A percentile compares a stretch with the other conserved stretches of the same genome.
Conservation (phyloP, 257 asterid genomes). For the Nicotiana knightiana region DNA sequence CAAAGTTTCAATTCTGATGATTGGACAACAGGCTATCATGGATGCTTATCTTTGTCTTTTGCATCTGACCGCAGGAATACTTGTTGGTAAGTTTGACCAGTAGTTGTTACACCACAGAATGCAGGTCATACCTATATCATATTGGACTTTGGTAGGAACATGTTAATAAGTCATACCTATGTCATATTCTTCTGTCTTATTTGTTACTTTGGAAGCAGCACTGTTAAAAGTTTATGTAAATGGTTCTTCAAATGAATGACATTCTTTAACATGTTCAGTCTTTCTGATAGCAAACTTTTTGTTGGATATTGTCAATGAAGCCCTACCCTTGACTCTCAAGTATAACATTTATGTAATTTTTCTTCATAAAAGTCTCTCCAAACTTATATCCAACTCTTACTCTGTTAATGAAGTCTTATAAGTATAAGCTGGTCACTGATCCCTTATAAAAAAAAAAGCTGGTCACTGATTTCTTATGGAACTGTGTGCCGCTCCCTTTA, state of each 20-base stretch:
- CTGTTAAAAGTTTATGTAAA: neutral
- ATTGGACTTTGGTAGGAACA: neutral
- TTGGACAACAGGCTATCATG: constrained; percentile 98
- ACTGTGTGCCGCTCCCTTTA: neutral
- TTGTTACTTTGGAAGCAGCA: neutral
- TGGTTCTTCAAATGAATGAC: neutral
- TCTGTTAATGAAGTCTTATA: neutral
- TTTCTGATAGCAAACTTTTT: neutral
- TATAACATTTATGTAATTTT: neutral
- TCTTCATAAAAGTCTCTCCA: neutral
- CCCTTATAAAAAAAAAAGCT: neutral
- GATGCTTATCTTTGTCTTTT: constrained; percentile 96
- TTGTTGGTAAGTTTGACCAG: constrained; percentile 66
- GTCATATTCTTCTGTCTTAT: neutral
- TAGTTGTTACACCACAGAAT: neutral
- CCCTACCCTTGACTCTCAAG: neutral
- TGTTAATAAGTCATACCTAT: neutral
- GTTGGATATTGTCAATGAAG: neutral
- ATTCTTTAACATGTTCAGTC: neutral
- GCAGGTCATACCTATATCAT: no score
- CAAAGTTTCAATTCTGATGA: constrained; percentile 88
- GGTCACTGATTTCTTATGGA: neutral
- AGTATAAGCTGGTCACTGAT: neutral
- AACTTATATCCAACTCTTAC: neutral
- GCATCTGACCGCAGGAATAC: constrained; percentile 95